phyloP scores from a whole-genome alignment of 2,329 filamentous ascomycete species.

The Colletotrichum destructivum region DNA sequence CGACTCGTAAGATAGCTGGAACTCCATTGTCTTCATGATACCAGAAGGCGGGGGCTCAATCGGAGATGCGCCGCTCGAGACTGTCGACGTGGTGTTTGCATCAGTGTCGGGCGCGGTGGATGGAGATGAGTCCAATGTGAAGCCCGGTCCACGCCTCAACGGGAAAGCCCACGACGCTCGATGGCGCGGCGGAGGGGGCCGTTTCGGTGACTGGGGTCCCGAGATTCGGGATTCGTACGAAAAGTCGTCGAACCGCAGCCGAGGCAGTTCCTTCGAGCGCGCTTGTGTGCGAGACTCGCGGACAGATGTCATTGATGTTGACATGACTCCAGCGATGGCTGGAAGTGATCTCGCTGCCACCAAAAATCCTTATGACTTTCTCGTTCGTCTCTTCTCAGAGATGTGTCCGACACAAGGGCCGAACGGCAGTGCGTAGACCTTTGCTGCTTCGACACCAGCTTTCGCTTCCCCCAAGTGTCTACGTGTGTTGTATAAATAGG shows the following conservation, averaged over 20 bases:
- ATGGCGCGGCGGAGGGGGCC: background rate
- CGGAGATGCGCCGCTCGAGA: background rate
- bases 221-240: slow-evolving; percentile 32
- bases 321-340: background rate
- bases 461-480: too few relatives aligned
- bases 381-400: background rate
- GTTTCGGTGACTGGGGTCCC: slow-evolving; percentile 1
- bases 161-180: slow-evolving; percentile 25
- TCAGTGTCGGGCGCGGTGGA: background rate
- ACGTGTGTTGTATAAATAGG: too few relatives aligned
- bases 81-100: background rate
- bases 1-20: slow-evolving; percentile 31
- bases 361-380: background rate
- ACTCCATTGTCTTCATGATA: slow-evolving; percentile 40
- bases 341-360: background rate
- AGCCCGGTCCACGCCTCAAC: background rate
- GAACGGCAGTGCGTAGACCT: slow-evolving; percentile 52
- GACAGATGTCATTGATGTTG: slow-evolving; percentile 4
- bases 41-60: slow-evolving; percentile 19
- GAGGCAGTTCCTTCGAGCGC: slow-evolving; percentile 15
- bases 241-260: slow-evolving; percentile 37
- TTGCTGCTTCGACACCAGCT: too few relatives aligned
- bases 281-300: background rate
- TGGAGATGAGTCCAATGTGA: background rate
- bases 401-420: slow-evolving; percentile 47